phyloP scores from a whole-genome alignment of 345 rosid species.

The Pelargonium nanum region DNA sequence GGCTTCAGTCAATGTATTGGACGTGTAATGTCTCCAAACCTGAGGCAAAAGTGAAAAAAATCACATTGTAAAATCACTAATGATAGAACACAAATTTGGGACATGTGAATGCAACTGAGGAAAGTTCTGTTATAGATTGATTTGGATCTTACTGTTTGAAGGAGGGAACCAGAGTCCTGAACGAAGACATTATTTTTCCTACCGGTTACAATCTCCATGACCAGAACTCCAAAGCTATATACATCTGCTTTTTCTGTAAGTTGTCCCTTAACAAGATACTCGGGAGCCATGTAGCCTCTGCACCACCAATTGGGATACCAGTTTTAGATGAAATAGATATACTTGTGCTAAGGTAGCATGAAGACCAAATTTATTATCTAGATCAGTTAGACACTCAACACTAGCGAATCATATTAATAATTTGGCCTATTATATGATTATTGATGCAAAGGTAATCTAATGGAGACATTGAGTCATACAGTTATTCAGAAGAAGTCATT shows the following conservation, averaged over 20 bases:
- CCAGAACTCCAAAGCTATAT: constrained; percentile 39
- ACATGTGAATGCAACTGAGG: no score
- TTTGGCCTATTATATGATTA: no score
- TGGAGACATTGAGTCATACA: background rate
- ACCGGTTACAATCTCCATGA: constrained; percentile 35
- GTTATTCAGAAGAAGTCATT: no score
- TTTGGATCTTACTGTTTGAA: constrained; percentile 26
- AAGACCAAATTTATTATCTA: no score
- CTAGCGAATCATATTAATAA: no score
- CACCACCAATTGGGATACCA: background rate
- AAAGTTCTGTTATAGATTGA: background rate
- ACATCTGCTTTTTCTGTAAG: constrained; percentile 49
- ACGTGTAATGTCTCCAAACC: constrained; percentile 40
- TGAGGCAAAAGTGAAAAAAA: constrained; percentile 10
- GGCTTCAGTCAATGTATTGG: constrained; percentile 26
- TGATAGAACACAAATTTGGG: background rate
- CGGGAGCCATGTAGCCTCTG: constrained; percentile 61
- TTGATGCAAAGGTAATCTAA: no score
- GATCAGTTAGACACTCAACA: no score
- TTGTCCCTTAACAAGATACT: constrained; percentile 40
- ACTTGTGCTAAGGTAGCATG: no score
- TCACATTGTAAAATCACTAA: background rate
- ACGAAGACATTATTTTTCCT: constrained; percentile 25
- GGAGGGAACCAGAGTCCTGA: constrained; percentile 26
- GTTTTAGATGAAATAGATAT: background rate